A percentile compares a stretch with the other conserved stretches of the same genome.
Conservation (phyloP, 2,329 filamentous ascomycete species). For the Colletotrichum echinochloae region DNA sequence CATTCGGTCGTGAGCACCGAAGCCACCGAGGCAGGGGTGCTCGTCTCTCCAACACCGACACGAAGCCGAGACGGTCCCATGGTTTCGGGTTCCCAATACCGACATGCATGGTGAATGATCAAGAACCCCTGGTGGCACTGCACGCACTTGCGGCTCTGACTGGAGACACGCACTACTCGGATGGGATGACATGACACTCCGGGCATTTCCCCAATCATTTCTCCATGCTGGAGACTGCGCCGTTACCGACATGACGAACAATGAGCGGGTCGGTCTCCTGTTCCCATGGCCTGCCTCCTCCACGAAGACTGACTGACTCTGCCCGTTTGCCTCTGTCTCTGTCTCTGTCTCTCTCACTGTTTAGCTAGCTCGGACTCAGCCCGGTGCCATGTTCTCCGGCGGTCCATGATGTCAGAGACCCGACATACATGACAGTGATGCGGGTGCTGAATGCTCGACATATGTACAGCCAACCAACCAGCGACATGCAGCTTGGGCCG, state of each 20-base stretch:
- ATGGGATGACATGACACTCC: slow-evolving; percentile 34
- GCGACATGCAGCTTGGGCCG: neutral
- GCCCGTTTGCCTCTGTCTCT: neutral
- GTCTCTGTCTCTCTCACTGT: neutral
- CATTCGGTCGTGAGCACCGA: slow-evolving; percentile 23
- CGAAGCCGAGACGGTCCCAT: slow-evolving; percentile 2
- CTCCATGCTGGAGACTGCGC: slow-evolving; percentile 24
- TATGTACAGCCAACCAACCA: neutral
- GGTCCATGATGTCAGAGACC: slow-evolving; percentile 36
- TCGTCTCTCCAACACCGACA: slow-evolving; percentile 13
- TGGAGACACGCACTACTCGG: slow-evolving; percentile 34
- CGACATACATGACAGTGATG: neutral
- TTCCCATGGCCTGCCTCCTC: neutral
- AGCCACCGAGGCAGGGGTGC: slow-evolving; percentile 24
- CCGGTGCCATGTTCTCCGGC: slow-evolving; percentile 22
- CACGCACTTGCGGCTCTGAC: slow-evolving; percentile 39
- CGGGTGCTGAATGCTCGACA: neutral
- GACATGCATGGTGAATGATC: slow-evolving; percentile 3
- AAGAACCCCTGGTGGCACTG: slow-evolving; percentile 21
- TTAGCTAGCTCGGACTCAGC: slow-evolving; percentile 26
- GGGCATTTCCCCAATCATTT: slow-evolving; percentile 36
- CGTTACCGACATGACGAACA: slow-evolving; percentile 17
- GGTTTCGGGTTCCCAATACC: slow-evolving; percentile 6
- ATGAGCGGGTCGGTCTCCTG: slow-evolving; percentile 28
- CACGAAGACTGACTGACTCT: neutral